Evolutionary conservation across 2,329 filamentous ascomycete genomes (phyloP).

Genomic region (Tolypocladium ovalisporum): DNA sequence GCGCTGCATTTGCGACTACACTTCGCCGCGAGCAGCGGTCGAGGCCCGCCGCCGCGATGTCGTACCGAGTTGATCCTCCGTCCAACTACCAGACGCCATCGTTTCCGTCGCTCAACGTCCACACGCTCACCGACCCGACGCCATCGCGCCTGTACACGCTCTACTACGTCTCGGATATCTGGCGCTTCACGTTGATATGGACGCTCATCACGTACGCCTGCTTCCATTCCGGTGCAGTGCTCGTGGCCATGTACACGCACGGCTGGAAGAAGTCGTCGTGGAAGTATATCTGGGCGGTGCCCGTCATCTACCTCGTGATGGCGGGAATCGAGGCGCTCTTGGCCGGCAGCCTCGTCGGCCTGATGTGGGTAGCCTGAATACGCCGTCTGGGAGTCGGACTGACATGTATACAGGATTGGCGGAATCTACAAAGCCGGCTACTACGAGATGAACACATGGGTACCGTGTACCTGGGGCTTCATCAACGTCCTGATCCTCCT

Average conservation of each 20-base stretch:
- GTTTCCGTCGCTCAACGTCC: conserved; percentile 79
- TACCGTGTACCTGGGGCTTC: conserved; percentile 78
- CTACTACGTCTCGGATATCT: conserved; percentile 67
- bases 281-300: conserved; percentile 60
- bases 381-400: conserved; percentile 3
- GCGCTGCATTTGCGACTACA: background rate
- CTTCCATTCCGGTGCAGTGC: conserved; percentile 62
- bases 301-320: conserved; percentile 58
- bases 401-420: conserved; percentile 47
- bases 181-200: conserved; percentile 82
- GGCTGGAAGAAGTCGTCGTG: conserved; percentile 43
- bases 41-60: background rate
- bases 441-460: conserved; percentile 90
- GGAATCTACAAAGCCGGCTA: conserved; percentile 73
- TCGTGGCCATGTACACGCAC: conserved; percentile 64
- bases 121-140: conserved; percentile 34
- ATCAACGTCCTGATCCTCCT: conserved; percentile 76
- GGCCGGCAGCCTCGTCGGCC: conserved; percentile 69
- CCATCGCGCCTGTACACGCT: conserved; percentile 43
- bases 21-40: background rate
- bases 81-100: conserved; percentile 51
- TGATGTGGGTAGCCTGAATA: conserved; percentile 43
- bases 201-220: conserved; percentile 68
- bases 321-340: conserved; percentile 68
- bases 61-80: conserved; percentile 22